Evolutionary conservation across 768 basidiomycete genomes (phyloP), one percentile per base, ranked within the genome.

Genomic region (Xanthoconium purpureum): DNA sequence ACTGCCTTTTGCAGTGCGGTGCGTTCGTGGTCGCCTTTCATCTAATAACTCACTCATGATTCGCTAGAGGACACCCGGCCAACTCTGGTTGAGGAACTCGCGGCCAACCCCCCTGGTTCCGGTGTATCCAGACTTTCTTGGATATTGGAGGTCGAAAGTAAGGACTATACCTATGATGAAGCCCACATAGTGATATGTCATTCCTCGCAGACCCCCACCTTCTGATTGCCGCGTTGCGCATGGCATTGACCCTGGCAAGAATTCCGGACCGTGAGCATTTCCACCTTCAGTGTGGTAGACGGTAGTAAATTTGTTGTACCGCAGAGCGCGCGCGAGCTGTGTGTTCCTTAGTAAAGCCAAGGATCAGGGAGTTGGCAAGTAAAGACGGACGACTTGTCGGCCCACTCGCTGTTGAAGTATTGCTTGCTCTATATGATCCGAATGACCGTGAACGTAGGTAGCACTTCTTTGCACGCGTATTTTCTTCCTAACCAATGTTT

Each of bases 371-470:
- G 33, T 37, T 68, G n/a, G 62, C 65, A 5, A 33, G 12, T 36
- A 64, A 46, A 13, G 2, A 54, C 2, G 52, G 53, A 1, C 18
- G 50, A 29, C 39, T 58, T 6, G 38, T 69, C 20, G 64, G 66
- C 36, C 54, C 53, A 20, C 56, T 67, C 4, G 62, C 67, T 14
- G 62, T 64, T 2, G 64, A 66, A 24, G 56, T 66, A 49, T 40
- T 51, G 5, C 58, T 69, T 33, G 52, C 39, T 6, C 39, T 69
- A 8, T 58, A 56, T 2, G 38, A 61, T 30, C 29, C 18, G 9
- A 10, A 14, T 6, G 59, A 62, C 0, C 24, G 24, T 24, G 52
- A 3, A 35, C 29, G 66, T 58, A 47, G 1, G 63, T 2, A 5
- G 7, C 4, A 29, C 15, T 3, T 18, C 47, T 2, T 37, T 11